phyloP scores from a whole-genome alignment of 2,329 filamentous ascomycete species.

The Pezicula rhizophila region DNA sequence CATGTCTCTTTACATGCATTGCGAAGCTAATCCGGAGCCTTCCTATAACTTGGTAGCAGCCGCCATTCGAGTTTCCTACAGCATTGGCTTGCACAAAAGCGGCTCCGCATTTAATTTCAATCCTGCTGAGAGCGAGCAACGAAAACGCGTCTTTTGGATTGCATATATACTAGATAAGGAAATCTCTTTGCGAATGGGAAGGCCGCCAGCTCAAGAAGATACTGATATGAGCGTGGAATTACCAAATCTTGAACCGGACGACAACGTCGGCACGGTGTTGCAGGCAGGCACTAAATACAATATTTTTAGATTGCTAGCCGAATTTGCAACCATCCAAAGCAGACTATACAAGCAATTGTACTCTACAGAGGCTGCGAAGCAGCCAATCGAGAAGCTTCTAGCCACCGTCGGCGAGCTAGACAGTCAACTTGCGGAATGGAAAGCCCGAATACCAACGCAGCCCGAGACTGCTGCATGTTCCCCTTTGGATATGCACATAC shows the following conservation, averaged over 20 bases:
- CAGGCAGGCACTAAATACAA: slow-evolving; percentile 92
- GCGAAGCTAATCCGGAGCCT: slow-evolving; percentile 93
- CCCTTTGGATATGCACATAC: slow-evolving; percentile 87
- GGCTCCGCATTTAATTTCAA: slow-evolving; percentile 91
- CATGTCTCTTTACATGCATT: slow-evolving; percentile 91
- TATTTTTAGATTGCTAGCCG: slow-evolving; percentile 86
- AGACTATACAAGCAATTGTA: slow-evolving; percentile 91
- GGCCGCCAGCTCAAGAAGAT: slow-evolving; percentile 67
- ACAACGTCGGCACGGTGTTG: slow-evolving; percentile 85
- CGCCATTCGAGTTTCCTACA: slow-evolving; percentile 85
- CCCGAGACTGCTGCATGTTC: slow-evolving; percentile 63
- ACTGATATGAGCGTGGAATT: slow-evolving; percentile 94
- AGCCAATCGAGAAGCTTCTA: slow-evolving; percentile 85
- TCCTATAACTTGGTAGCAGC: slow-evolving; percentile 86
- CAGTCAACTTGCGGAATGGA: slow-evolving; percentile 86
- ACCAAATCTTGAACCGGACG: slow-evolving; percentile 80
- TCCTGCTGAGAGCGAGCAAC: slow-evolving; percentile 87
- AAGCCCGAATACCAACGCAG: slow-evolving; percentile 97
- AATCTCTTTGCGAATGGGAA: slow-evolving; percentile 65
- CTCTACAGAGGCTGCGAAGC: slow-evolving; percentile 83
- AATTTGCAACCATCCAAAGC: slow-evolving; percentile 86
- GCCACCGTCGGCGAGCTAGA: slow-evolving; percentile 96
- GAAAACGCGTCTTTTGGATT: slow-evolving; percentile 73
- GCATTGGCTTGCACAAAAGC: slow-evolving; percentile 89
- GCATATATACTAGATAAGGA: slow-evolving; percentile 70